Conservation (phyloP, 768 basidiomycete species). For the Termitomyces sp. region DNA sequence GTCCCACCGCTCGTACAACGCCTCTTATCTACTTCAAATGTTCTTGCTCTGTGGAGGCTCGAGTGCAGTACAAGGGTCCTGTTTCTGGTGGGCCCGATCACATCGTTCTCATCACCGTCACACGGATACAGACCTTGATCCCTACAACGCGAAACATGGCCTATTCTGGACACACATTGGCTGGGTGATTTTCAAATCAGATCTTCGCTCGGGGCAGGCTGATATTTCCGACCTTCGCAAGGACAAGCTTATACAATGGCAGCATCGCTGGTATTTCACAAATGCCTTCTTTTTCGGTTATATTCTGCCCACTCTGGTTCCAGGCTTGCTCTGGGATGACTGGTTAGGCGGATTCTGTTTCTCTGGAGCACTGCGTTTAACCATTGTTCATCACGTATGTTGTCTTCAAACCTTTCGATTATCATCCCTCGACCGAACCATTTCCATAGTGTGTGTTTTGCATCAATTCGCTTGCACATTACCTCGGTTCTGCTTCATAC, state of each 20-base stretch:
- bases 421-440: not conserved
- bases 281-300: conserved; percentile 67
- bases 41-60: conserved; percentile 70
- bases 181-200: conserved; percentile 81
- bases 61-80: conserved; percentile 83
- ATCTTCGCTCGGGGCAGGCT: conserved; percentile 62
- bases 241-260: conserved; percentile 70
- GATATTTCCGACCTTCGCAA: conserved; percentile 71
- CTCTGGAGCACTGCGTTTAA: conserved; percentile 64
- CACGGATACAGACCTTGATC: conserved; percentile 83
- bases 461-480: conserved; percentile 87
- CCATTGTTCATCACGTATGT: conserved; percentile 76
- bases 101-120: conserved; percentile 83
- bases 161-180: conserved; percentile 77
- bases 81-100: conserved; percentile 82
- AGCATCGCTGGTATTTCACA: conserved; percentile 68
- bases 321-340: conserved; percentile 70
- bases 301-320: conserved; percentile 60
- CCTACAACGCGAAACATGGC: conserved; percentile 77
- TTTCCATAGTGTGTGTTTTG: conserved; percentile 69
- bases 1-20: conserved; percentile 83
- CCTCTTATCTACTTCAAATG: conserved; percentile 63
- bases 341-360: conserved; percentile 77
- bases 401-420: conserved; percentile 5
- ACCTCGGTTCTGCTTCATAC: conserved; percentile 75